A percentile compares a stretch with the other conserved stretches of the same genome.
Conservation (phyloP, 495 filamentous ascomycete species). For the Neurospora intermedia region DNA sequence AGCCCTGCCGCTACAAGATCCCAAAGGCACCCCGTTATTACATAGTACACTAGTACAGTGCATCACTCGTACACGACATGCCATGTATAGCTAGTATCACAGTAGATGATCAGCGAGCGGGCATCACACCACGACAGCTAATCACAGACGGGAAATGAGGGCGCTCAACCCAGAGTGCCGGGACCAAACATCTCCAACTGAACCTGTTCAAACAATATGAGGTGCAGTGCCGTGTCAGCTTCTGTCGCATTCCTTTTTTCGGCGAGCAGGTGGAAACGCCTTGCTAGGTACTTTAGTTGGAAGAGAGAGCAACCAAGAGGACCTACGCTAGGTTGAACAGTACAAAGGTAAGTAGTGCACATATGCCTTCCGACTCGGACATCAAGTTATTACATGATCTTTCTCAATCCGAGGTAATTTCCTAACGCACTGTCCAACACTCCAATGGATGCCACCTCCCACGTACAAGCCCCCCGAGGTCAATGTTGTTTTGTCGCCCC, state of each 20-base stretch:
- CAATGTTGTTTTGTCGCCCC: neutral
- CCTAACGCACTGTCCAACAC: neutral
- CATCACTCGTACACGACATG: neutral
- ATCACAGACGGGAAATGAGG: neutral
- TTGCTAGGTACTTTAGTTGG: neutral
- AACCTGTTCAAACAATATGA: neutral
- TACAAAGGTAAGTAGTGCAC: no score
- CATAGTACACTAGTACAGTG: neutral
- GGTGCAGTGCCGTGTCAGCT: neutral
- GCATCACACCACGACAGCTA: neutral
- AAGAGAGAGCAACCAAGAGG: neutral
- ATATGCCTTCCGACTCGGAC: neutral
- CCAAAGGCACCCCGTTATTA: neutral
- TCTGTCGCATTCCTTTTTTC: neutral
- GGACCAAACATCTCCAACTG: neutral
- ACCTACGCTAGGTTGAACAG: no score
- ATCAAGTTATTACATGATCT: neutral
- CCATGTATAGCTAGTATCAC: neutral
- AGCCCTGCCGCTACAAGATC: neutral
- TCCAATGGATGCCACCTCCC: neutral
- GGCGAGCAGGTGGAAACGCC: neutral
- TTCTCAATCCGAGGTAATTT: neutral
- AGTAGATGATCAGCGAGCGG: neutral
- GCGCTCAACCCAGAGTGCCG: neutral
- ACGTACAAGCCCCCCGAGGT: neutral